Base-by-base conservation (phyloP, 352 stramenopile genomes). In the Detonula confervacea region DNA sequence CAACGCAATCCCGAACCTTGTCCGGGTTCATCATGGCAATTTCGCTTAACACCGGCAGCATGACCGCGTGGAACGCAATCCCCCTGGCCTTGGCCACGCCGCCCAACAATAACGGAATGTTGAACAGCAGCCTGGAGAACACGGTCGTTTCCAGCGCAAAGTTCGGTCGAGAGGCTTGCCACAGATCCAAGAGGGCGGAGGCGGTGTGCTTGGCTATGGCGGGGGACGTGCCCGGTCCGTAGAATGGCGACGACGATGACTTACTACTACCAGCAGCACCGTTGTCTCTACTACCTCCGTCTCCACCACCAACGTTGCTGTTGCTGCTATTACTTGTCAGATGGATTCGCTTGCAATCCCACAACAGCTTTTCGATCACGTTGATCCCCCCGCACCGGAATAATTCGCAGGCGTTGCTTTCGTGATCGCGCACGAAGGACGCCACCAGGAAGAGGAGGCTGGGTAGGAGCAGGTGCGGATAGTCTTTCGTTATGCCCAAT, bases 71-170 rank as follows among this genome's bases (percentile, higher is more conserved):
- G 2, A 94, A 63, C 0, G 72, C 64, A 18, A 87, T 57, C 37
- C 79, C 81, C 25, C 25, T 30, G 9, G 47, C 51, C n/a, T 68
- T 62, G 12, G 64, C 54, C 8, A 78, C 46, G 7, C 76, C 71
- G 51, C 81, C 83, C 7, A 95, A 68, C 62, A 90, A 85, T 0
- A 95, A 63, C 20, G 80, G 75, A 8, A 88, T 44, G 79, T 92
- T 93, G 65, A 92, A 93, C 7, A 95, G 11, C 9, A 95, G 52
- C 35, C 77, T 42, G 11, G 81, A 90, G 55, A 92, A 92, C 6
- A 94, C 67, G 20, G 78, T 87, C 7, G 63, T 83, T 73, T 95
- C 90, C 22, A 95, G 56, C 37, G 64, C 79, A 62, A 89, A 81
- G 64, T 87, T 84, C 35, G 84, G 78, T 5, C 72, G 63, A 64